Evolutionary conservation across 306 rosid species (phyloP), one percentile per base, ranked within the genome.

Genomic region (Gynostemma pentaphyllum): DNA sequence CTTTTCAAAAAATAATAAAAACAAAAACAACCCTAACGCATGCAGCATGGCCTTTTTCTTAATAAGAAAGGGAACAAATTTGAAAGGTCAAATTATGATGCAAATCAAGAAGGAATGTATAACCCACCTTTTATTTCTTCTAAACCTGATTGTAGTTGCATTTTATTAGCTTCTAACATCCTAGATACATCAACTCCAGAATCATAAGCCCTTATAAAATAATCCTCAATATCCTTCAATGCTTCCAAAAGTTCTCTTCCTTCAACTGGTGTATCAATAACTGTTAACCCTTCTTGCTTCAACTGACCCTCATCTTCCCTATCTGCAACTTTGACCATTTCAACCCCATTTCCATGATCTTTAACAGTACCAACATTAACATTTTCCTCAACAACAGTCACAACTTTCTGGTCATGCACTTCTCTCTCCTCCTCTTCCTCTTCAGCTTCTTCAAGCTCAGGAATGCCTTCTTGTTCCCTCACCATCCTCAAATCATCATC

Each of bases 381-480:
- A 9, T 19, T 26, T 42, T 79, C 87, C 39, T 79, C 88, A 66
- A 56, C 62, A 36, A 16, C 42, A 3, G 40, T 73, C 71, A 45
- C 71, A 34, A 68, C 80, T 73, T 75, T 23, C 47, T 75, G 78
- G 39, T 67, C 77, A 59, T 68, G 81, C 49, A 74, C 75, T 49
- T 68, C 82, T 13, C 65, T 83, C 68, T 76, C 94, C 83, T 53
- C 81, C 13, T 70, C 86, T 66, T n/a, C n/a, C n/a, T n/a, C n/a
- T n/a, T n/a, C n/a, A n/a, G 75, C 96, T 74, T 92, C 99, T 72
- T 88, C 97, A 0, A 92, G 78, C 77, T 92, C 99, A 12, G 99
- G 97, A 70, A 92, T 92, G 74, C 99, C 99, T 71, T 94, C 99
- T 69, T 94, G 89, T 74, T 88, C 94, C 74, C 96, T 88, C 80